A percentile compares a stretch with the other conserved stretches of the same genome.
Conservation (phyloP, 352 stramenopile species). For the Blastocystis sp. region DNA sequence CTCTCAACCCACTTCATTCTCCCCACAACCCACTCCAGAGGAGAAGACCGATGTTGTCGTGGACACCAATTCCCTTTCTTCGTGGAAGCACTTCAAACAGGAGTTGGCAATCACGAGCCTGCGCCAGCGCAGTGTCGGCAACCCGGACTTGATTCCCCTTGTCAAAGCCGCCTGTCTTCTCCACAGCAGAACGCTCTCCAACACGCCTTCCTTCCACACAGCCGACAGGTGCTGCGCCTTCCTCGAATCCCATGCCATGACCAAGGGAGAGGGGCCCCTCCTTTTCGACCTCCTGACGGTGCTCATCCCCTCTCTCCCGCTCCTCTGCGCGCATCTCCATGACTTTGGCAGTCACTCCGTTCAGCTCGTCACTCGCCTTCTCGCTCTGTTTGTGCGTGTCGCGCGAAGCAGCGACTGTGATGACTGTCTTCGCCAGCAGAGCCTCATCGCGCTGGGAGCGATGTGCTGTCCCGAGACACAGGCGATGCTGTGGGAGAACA, state of each 20-base stretch:
- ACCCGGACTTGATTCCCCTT: not conserved
- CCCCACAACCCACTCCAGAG: not conserved
- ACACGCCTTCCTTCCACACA: not conserved
- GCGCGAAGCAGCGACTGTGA: not conserved
- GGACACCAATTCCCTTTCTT: not conserved
- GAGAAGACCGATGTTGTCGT: not conserved
- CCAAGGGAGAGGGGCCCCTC: not conserved
- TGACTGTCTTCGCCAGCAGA: not conserved
- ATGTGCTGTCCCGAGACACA: not conserved
- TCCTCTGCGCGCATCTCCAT: not conserved
- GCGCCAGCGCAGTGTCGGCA: not conserved
- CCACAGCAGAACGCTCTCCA: not conserved
- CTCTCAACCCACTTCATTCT: too few species aligned
- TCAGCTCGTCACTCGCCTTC: not conserved
- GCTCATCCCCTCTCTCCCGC: not conserved
- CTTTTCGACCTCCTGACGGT: not conserved
- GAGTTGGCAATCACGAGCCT: not conserved
- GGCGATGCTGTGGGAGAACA: not conserved
- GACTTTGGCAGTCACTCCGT: not conserved
- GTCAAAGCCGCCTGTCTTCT: not conserved
- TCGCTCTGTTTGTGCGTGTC: constrained; percentile 1
- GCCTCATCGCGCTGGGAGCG: not conserved
- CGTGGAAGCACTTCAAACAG: not conserved
- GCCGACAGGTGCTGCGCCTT: not conserved
- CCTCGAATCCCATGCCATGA: not conserved